A percentile compares a stretch with the other conserved stretches of the same genome.
Conservation (phyloP, 1,284 basidiomycete species). For the Leccinum pachyderme region DNA sequence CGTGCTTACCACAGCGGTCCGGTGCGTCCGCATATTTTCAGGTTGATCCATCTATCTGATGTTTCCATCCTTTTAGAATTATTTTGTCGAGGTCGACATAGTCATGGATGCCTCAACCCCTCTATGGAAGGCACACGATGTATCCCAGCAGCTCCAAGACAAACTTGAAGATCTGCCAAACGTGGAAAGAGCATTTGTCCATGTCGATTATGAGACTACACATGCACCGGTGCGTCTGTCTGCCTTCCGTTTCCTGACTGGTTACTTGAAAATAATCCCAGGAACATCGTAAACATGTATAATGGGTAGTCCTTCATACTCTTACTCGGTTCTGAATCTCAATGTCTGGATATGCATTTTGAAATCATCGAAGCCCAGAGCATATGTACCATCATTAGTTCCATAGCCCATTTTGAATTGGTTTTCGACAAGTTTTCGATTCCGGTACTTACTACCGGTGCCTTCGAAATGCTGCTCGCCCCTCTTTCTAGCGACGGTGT, state of each 20-base stretch:
- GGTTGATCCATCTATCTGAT: neutral
- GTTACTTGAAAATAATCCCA: slow-evolving; percentile 9
- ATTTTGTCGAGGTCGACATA: slow-evolving; percentile 93
- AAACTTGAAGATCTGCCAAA: slow-evolving; percentile 90
- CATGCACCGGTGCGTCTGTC: slow-evolving; percentile 67
- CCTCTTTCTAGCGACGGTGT: too few species aligned
- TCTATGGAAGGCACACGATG: slow-evolving; percentile 89
- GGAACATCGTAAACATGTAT: slow-evolving; percentile 35
- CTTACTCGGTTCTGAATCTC: too few species aligned
- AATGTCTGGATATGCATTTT: too few species aligned
- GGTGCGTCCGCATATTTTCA: slow-evolving; percentile 35
- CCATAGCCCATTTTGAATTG: too few species aligned
- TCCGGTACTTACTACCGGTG: too few species aligned
- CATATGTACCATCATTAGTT: too few species aligned
- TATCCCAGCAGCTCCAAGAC: slow-evolving; percentile 91
- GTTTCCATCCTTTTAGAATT: slow-evolving; percentile 49
- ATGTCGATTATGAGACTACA: slow-evolving; percentile 90
- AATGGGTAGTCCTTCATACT: neutral
- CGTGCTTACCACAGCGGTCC: slow-evolving; percentile 84
- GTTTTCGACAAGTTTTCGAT: too few species aligned
- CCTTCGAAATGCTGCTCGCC: too few species aligned
- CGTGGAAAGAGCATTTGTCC: slow-evolving; percentile 90
- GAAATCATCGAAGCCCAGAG: too few species aligned
- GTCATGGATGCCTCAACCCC: slow-evolving; percentile 91
- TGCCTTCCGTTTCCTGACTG: neutral